Evolutionary conservation across 2,329 filamentous ascomycete genomes (phyloP).

Genomic region (Apiospora hydei): DNA sequence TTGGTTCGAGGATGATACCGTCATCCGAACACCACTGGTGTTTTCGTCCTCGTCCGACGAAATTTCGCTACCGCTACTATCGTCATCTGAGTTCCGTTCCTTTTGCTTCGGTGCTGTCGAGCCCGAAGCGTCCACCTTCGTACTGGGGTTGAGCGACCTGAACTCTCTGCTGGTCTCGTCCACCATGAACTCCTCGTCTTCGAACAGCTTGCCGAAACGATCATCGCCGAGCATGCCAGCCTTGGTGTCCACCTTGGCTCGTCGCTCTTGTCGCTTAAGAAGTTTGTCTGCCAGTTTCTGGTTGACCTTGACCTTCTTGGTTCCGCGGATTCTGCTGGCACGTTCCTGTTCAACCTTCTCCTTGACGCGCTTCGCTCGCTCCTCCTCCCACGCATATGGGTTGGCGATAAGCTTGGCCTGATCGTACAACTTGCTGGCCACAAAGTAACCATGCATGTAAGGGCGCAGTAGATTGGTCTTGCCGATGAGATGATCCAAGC

Average conservation of each 20-base stretch:
- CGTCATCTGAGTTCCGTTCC: conserved; percentile 39
- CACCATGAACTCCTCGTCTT: conserved; percentile 91
- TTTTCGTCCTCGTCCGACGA: conserved; percentile 45
- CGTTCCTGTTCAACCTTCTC: conserved; percentile 97
- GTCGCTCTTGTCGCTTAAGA: conserved; percentile 69
- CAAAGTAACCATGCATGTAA: conserved; percentile 99
- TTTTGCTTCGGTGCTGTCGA: conserved; percentile 7
- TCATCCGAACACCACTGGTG: conserved; percentile 62
- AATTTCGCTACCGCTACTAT: conserved; percentile 48
- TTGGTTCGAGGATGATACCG: conserved; percentile 71
- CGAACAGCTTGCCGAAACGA: conserved; percentile 88
- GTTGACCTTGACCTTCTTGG: conserved; percentile 98
- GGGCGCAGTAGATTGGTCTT: conserved; percentile 89
- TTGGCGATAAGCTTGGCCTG: conserved; percentile 93
- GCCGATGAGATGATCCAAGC: conserved; percentile 86
- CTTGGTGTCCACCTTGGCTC: conserved; percentile 62
- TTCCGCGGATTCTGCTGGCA: conserved; percentile 91
- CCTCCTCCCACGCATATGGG: conserved; percentile 92
- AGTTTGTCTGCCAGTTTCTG: conserved; percentile 79
- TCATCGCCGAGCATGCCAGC: conserved; percentile 79
- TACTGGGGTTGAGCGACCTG: conserved; percentile 87
- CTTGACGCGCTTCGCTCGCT: conserved; percentile 87
- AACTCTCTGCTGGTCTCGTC: conserved; percentile 92
- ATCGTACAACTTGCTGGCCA: conserved; percentile 93
- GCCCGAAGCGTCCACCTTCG: conserved; percentile 53